Base-by-base conservation (phyloP, 345 rosid genomes). In the Toxicodendron radicans region DNA sequence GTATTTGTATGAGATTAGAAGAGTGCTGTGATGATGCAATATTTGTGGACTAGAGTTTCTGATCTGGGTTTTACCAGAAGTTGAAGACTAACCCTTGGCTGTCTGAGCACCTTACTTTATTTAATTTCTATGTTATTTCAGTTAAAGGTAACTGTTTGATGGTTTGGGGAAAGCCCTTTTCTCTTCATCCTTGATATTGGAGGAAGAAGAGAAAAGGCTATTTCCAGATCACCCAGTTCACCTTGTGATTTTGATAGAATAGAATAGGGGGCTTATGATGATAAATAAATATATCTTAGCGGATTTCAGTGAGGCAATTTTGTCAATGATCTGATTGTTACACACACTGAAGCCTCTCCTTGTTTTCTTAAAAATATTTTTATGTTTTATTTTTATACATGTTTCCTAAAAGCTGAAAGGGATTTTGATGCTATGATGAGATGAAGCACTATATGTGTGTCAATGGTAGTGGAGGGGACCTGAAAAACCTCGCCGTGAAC, bases 21-120 rank as follows among this genome's bases (percentile, higher is more conserved):
- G 10, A 48, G 79, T 83, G 90, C 85, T 18, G 79, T 89, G 99
- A 93, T 81, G 99, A 93, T 67, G 74, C 87, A 82, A 80, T 59
- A 61, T 64, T 83, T 83, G 90, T 95, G 98, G 98, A 95, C 98
- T 93, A 93, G 97, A 93, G 99, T 93, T 93, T 93, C 99, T 75
- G 99, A 95, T 93, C 86, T 84, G 88, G 89, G 89, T 73, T 53
- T 82, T 58, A 87, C 83, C 83, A 57, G 84, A 75, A 86, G 75
- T 86, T 93, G 99, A 95, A 80, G 97, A 95, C 71, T 82, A 89
- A 81, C 98, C 99, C 99, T 95, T 93, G 97, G 99, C 99, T 95
- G 98, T 93, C 98, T 95, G 98, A 95, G 98, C 92, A 87, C 73
- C 54, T 38, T 73, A 66, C 51, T 32, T 64, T 21, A 23, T 32